Conservation (phyloP, 2,329 filamentous ascomycete genomes). For the Plenodomus biglobosus region DNA sequence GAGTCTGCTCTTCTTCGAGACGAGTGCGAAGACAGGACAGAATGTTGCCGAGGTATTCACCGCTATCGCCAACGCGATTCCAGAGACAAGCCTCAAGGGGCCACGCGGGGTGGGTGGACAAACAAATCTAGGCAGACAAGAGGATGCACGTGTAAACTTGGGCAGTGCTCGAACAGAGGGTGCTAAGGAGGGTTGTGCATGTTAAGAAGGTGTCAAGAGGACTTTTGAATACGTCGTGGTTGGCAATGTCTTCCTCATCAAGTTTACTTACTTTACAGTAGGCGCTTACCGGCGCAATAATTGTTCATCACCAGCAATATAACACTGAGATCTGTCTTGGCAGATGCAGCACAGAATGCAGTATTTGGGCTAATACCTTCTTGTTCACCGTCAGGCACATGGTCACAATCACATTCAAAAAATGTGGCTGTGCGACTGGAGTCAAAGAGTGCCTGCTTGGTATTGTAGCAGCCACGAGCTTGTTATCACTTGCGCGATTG, state of each 20-base stretch:
- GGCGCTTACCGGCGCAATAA: neutral
- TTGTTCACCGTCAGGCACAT: conserved; percentile 1
- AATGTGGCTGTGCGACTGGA: neutral
- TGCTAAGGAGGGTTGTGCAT: conserved; percentile 91
- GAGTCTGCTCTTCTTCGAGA: conserved; percentile 93
- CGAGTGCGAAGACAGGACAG: conserved; percentile 91
- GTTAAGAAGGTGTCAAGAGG: conserved; percentile 51
- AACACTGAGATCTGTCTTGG: neutral
- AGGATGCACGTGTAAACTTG: conserved; percentile 79
- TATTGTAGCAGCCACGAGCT: conserved; percentile 2
- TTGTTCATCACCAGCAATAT: conserved; percentile 4
- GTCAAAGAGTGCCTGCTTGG: neutral
- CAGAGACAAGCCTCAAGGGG: conserved; percentile 93
- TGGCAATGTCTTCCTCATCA: neutral
- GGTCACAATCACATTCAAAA: neutral
- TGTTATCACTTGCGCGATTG: neutral
- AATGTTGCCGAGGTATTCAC: conserved; percentile 97
- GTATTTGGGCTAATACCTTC: neutral
- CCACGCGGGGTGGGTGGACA: conserved; percentile 65
- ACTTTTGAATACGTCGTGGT: neutral
- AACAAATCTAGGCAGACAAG: conserved; percentile 58
- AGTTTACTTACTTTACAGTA: conserved; percentile 1
- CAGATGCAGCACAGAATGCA: neutral
- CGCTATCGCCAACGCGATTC: conserved; percentile 96
- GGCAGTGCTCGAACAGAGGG: conserved; percentile 69